phyloP scores from a whole-genome alignment of 805 yeast species.

The Teunomyces gatunensis region DNA sequence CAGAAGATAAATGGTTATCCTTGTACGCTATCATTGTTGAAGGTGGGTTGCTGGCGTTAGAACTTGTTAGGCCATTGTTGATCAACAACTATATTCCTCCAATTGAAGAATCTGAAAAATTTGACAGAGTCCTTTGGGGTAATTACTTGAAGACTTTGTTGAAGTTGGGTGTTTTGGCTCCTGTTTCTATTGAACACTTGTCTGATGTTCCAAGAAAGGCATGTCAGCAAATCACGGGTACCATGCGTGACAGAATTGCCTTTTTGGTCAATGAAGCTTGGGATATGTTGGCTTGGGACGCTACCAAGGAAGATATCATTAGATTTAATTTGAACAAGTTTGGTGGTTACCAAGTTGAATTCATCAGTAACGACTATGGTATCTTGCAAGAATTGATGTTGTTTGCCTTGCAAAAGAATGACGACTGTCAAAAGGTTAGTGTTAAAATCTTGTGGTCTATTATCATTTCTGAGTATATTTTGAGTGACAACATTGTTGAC shows the following conservation, averaged over 20 bases:
- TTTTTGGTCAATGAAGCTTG: constrained; percentile 58
- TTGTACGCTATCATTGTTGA: constrained; percentile 57
- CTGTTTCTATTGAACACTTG: constrained; percentile 66
- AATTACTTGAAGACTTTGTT: constrained; percentile 57
- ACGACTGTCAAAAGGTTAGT: constrained; percentile 58
- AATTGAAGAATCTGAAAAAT: constrained; percentile 46
- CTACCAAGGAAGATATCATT: constrained; percentile 48
- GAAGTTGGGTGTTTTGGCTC: constrained; percentile 60
- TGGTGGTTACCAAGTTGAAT: constrained; percentile 71
- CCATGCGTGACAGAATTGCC: constrained; percentile 60
- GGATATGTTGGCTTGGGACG: constrained; percentile 69
- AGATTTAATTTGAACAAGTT: constrained; percentile 60
- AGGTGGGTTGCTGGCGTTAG: constrained; percentile 53
- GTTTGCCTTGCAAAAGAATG: constrained; percentile 66
- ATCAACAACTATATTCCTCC: constrained; percentile 51
- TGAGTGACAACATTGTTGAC: constrained; percentile 55
- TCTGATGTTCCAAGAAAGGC: constrained; percentile 73
- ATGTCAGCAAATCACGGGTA: constrained; percentile 59
- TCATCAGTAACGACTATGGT: constrained; percentile 55
- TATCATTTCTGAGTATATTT: constrained; percentile 62
- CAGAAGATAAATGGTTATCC: constrained; percentile 72
- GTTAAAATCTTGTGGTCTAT: constrained; percentile 69
- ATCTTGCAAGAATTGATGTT: constrained; percentile 63
- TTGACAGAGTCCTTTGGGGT: constrained; percentile 68
- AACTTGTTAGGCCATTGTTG: constrained; percentile 51